Conservation (phyloP, 345 rosid species). For the Cardamine occulta region DNA sequence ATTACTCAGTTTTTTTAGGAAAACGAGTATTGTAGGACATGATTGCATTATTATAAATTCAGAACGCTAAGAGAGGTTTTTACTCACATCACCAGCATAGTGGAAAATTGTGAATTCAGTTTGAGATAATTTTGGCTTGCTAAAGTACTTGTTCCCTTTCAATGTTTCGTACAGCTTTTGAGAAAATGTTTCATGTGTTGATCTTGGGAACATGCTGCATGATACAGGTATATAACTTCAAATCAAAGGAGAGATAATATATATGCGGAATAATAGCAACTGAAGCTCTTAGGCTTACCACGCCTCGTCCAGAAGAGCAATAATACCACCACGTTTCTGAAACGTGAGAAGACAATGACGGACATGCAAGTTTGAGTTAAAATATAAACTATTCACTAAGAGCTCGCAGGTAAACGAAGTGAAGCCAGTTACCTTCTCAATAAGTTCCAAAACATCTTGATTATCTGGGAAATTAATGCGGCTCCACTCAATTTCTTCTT, state of each 20-base stretch:
- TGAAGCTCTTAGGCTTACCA: constrained; percentile 63
- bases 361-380: constrained; percentile 13
- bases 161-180: constrained; percentile 95
- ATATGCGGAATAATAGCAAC: constrained; percentile 15
- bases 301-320: constrained; percentile 96
- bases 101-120: constrained; percentile 95
- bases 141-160: constrained; percentile 70
- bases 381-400: constrained; percentile 9
- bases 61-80: constrained; percentile 21
- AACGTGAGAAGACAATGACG: constrained; percentile 28
- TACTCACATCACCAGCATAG: constrained; percentile 97
- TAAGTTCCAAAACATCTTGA: constrained; percentile 84
- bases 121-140: constrained; percentile 89
- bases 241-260: constrained; percentile 19
- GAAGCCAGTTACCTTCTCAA: constrained; percentile 78
- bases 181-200: constrained; percentile 97
- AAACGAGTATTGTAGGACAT: neutral
- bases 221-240: constrained; percentile 31
- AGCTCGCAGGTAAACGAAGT: constrained; percentile 15
- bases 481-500: constrained; percentile 95
- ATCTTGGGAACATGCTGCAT: constrained; percentile 93
- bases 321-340: constrained; percentile 98
- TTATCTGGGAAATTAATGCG: constrained; percentile 90
- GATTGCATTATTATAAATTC: constrained; percentile 11
- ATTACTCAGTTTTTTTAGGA: constrained; percentile 20